These are phyloP conservation scores for Dissophora globulifera DNA, from an alignment of 192 early-diverging fungal genomes.

Conservation along the genomic window DNA sequence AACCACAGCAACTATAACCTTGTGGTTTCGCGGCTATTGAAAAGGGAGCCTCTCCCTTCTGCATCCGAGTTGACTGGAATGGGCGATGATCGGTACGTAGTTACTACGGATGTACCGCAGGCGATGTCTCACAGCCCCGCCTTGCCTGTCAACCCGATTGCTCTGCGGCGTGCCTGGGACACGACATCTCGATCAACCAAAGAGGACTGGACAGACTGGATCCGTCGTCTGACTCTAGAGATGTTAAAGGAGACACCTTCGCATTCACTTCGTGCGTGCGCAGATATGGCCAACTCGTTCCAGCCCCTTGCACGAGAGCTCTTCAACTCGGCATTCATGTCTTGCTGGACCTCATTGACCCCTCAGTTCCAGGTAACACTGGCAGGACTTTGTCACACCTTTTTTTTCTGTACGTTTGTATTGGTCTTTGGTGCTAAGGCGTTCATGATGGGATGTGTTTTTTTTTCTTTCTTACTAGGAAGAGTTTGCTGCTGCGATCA, in stretches of 20 bases:
- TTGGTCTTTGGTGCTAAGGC: neutral
- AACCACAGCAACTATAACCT: conserved; percentile 78
- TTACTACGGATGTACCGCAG: conserved; percentile 66
- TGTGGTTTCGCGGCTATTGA: conserved; percentile 75
- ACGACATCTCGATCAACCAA: conserved; percentile 85
- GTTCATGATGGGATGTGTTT: no score
- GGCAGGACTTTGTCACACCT: no score
- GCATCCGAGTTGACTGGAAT: conserved; percentile 28
- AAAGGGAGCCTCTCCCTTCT: conserved; percentile 77
- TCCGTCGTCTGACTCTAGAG: conserved; percentile 87
- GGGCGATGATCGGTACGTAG: conserved; percentile 45
- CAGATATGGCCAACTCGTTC: conserved; percentile 82
- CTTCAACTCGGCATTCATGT: conserved; percentile 97
- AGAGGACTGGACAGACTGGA: conserved; percentile 97
- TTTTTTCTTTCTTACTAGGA: no score
- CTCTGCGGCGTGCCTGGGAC: conserved; percentile 88
- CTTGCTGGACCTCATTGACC: conserved; percentile 92
- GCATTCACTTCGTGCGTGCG: conserved; percentile 91
- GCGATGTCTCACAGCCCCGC: conserved; percentile 70
- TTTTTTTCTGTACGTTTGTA: neutral
- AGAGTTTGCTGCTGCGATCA: conserved; percentile 84
- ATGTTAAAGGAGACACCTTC: conserved; percentile 95
- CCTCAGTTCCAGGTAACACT: conserved; percentile 85
- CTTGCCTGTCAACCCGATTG: conserved; percentile 84
- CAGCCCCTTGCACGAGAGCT: conserved; percentile 86